Evolutionary conservation across 78 protist genomes (phyloP).

Genomic region (Creolimax fragrantissima): DNA sequence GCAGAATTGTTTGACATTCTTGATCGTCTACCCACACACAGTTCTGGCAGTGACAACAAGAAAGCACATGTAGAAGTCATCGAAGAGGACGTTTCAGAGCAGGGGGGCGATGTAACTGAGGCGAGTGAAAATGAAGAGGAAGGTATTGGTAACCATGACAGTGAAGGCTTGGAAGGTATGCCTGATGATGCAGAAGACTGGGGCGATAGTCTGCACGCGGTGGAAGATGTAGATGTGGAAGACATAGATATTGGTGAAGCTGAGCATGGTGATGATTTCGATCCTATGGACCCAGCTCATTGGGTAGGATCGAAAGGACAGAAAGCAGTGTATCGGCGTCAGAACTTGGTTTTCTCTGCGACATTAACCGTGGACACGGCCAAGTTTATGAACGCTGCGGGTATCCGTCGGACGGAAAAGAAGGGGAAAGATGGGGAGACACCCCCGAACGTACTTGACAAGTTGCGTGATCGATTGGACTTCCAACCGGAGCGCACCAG

Average conservation of each 20-base stretch:
- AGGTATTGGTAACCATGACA: not conserved
- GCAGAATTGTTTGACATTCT: conserved; percentile 36
- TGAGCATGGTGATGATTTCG: not conserved
- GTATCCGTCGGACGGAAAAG: not conserved
- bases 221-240: not conserved
- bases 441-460: not conserved
- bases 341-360: conserved; percentile 30
- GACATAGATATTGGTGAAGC: not conserved
- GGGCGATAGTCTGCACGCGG: no score
- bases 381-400: not conserved
- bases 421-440: not conserved
- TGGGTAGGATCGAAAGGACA: not conserved
- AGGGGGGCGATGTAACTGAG: not conserved
- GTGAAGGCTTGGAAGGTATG: not conserved
- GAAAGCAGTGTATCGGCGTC: not conserved
- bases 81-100: not conserved
- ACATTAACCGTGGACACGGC: conserved; percentile 7
- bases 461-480: not conserved
- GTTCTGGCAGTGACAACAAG: not conserved
- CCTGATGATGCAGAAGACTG: not conserved
- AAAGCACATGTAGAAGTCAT: not conserved
- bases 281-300: not conserved
- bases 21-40: not conserved
- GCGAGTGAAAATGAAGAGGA: not conserved
- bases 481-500: not conserved